Conservation (phyloP, 2,329 filamentous ascomycete species). For the Chaetomium strumarium region DNA sequence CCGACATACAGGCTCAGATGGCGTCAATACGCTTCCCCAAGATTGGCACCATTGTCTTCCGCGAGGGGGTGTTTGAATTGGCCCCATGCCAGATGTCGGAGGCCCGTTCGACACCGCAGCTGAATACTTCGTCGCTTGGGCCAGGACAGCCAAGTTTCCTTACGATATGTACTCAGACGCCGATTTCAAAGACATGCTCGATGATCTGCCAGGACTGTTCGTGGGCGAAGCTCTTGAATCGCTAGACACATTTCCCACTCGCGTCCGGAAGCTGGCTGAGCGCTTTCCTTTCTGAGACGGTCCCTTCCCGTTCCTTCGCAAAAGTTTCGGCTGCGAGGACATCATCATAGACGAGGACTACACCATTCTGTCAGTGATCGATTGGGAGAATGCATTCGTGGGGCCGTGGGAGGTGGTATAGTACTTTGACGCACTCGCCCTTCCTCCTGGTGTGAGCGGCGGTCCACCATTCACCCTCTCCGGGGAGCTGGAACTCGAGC, state of each 20-base stretch:
- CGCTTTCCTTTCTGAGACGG: neutral
- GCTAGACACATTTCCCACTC: neutral
- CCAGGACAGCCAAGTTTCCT: constrained; percentile 11
- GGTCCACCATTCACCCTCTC: neutral
- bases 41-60: constrained; percentile 16
- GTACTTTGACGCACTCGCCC: neutral
- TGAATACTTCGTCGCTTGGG: constrained; percentile 21
- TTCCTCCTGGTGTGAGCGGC: neutral
- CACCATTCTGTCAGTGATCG: constrained; percentile 3
- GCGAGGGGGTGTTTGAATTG: constrained; percentile 15
- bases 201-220: neutral
- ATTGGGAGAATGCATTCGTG: neutral
- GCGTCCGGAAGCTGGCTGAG: neutral
- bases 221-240: neutral
- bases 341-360: constrained; percentile 1
- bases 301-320: neutral
- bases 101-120: constrained; percentile 23
- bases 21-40: constrained; percentile 18
- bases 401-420: neutral
- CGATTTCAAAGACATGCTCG: neutral
- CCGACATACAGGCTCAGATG: constrained; percentile 16
- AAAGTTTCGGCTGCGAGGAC: constrained; percentile 3
- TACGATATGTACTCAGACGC: constrained; percentile 1
- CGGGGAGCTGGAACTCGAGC: neutral
- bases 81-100: constrained; percentile 20